Conservation (phyloP, 2,329 filamentous ascomycete species). For the Pseudopithomyces chartarum region DNA sequence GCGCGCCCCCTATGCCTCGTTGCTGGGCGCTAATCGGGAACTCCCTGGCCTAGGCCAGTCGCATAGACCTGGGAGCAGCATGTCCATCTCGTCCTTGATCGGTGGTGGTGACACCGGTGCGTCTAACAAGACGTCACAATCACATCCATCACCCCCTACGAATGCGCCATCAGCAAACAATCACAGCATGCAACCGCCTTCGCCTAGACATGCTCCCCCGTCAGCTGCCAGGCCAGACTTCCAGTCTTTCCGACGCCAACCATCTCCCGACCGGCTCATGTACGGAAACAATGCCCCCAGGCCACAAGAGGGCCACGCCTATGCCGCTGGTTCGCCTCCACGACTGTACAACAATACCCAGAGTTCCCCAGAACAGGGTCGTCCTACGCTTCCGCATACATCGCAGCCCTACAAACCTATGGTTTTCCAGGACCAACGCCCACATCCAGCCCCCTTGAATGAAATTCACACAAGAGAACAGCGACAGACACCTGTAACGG, state of each 20-base stretch:
- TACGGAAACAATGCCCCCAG: conserved; percentile 31
- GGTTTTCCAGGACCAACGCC: conserved; percentile 34
- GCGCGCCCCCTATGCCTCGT: conserved; percentile 50
- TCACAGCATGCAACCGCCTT: conserved; percentile 54
- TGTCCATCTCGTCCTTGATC: conserved; percentile 77
- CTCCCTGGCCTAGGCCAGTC: conserved; percentile 56
- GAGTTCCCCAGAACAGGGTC: conserved; percentile 41
- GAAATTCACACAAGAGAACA: conserved; percentile 30
- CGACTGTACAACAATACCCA: conserved; percentile 38
- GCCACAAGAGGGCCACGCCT: conserved; percentile 31
- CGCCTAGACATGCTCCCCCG: conserved; percentile 44
- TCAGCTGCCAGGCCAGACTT: conserved; percentile 41
- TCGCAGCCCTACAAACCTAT: conserved; percentile 42
- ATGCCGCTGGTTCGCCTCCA: conserved; percentile 37
- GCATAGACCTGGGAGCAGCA: conserved; percentile 65
- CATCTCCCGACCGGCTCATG: conserved; percentile 45
- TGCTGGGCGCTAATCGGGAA: conserved; percentile 59
- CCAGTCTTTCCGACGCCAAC: conserved; percentile 41
- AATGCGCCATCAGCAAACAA: conserved; percentile 44
- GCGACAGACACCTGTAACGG: conserved; percentile 27
- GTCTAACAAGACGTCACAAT: conserved; percentile 47
- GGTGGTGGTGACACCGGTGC: conserved; percentile 57
- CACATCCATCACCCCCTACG: conserved; percentile 54
- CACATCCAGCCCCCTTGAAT: conserved; percentile 36
- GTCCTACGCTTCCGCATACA: conserved; percentile 36